phyloP scores from a whole-genome alignment of 768 basidiomycete genomes.

The Auricularia auricula-judae region DNA sequence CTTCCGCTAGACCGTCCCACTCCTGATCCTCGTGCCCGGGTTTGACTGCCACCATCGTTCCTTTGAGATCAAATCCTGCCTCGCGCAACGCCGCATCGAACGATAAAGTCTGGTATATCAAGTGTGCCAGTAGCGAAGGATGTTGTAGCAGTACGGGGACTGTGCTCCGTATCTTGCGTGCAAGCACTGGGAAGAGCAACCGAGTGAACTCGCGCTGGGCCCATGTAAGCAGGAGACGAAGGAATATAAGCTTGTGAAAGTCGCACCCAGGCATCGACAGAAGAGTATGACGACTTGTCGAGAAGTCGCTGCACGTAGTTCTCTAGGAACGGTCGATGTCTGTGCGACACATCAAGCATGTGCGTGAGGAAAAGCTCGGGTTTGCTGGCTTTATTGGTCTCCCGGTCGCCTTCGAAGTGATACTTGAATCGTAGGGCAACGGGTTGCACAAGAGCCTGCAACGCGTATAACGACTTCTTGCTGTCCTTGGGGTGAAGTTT shows the following conservation, averaged over 20 bases:
- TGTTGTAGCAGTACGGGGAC: constrained; percentile 63
- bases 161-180: constrained; percentile 63
- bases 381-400: constrained; percentile 92
- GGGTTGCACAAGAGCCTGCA: constrained; percentile 77
- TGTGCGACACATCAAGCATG: constrained; percentile 74
- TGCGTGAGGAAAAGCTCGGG: constrained; percentile 98
- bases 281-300: constrained; percentile 44
- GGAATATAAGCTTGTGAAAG: background rate
- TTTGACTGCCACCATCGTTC: constrained; percentile 32
- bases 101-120: constrained; percentile 80
- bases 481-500: constrained; percentile 25
- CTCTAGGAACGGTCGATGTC: constrained; percentile 76
- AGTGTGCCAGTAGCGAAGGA: constrained; percentile 86
- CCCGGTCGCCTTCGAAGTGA: constrained; percentile 80
- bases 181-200: constrained; percentile 65
- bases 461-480: constrained; percentile 56
- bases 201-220: constrained; percentile 71
- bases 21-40: constrained; percentile 17
- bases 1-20: constrained; percentile 73
- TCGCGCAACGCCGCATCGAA: constrained; percentile 76
- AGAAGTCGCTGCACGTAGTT: constrained; percentile 61
- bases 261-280: constrained; percentile 68
- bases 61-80: constrained; percentile 55
- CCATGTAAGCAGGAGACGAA: background rate
- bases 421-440: constrained; percentile 84